A percentile compares a stretch with the other conserved stretches of the same genome.
Evolutionary conservation across 768 basidiomycete genomes (phyloP).

Genomic region (Kwoniella sp.): DNA sequence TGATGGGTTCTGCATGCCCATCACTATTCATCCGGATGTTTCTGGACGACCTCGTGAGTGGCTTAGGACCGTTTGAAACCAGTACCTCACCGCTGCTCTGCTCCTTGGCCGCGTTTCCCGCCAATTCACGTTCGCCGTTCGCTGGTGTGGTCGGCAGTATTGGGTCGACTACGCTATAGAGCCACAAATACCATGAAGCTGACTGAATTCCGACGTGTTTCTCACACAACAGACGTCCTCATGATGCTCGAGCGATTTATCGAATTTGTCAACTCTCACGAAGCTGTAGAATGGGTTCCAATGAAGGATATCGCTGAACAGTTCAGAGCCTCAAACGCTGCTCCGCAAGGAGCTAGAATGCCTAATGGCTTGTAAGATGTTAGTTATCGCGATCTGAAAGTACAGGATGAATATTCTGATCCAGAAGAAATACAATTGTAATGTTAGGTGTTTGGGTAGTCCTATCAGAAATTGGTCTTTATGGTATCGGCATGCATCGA

Average conservation of each 20-base stretch:
- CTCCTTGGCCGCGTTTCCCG: no score
- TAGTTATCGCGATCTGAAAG: no score
- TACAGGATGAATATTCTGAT: no score
- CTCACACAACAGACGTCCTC: conserved; percentile 67
- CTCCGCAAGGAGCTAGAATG: conserved; percentile 63
- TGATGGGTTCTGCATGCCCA: conserved; percentile 61
- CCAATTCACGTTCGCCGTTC: no score
- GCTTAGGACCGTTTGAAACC: no score
- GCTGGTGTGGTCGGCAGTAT: no score
- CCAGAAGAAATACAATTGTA: no score
- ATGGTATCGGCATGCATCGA: background rate
- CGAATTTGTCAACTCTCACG: conserved; percentile 72
- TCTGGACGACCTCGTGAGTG: conserved; percentile 61
- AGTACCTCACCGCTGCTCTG: no score
- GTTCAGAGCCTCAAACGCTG: conserved; percentile 63
- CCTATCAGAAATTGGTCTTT: background rate
- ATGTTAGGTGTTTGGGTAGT: background rate
- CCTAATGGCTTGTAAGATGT: conserved; percentile 58
- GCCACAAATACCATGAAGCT: no score
- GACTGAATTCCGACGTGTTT: no score
- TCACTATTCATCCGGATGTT: conserved; percentile 78
- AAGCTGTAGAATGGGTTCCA: conserved; percentile 70
- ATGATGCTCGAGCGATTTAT: conserved; percentile 78
- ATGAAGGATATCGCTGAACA: conserved; percentile 70
- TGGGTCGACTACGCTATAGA: no score